Percentiles rank a stretch among this genome's conserved stretches.
These are phyloP conservation scores for Eucalyptus albens DNA, from an alignment of 345 rosid genomes.

Conservation along the genomic window DNA sequence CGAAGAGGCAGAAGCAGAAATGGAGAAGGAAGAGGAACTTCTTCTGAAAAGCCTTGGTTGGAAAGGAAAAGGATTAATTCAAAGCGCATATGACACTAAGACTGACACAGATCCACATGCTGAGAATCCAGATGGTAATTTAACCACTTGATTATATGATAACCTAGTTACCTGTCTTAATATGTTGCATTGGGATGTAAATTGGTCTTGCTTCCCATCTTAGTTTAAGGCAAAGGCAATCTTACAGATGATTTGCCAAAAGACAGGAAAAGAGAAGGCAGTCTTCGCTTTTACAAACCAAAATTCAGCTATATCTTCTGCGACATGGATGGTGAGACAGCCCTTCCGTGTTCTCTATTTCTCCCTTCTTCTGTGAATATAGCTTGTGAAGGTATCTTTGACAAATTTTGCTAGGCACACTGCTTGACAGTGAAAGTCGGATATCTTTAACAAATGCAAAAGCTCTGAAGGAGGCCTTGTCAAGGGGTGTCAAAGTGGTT, in stretches of 20 bases:
- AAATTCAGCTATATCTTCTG: slow-evolving; percentile 94
- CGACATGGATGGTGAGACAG: slow-evolving; percentile 88
- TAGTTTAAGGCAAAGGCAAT: slow-evolving; percentile 3
- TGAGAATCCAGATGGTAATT: slow-evolving; percentile 54
- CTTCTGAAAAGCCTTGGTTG: slow-evolving; percentile 78
- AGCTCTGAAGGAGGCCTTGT: slow-evolving; percentile 77
- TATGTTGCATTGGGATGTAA: not conserved
- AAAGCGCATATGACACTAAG: slow-evolving; percentile 59
- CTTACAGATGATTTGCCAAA: slow-evolving; percentile 35
- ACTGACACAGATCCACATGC: slow-evolving; percentile 8
- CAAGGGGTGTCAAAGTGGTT: slow-evolving; percentile 85
- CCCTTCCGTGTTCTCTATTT: not conserved
- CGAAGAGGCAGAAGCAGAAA: slow-evolving; percentile 89
- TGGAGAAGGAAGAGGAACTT: slow-evolving; percentile 81
- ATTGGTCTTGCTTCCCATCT: not conserved
- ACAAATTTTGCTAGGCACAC: slow-evolving; percentile 39
- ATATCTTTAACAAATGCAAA: slow-evolving; percentile 51
- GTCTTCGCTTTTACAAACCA: slow-evolving; percentile 77
- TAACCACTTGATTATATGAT: not conserved
- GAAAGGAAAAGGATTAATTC: slow-evolving; percentile 93
- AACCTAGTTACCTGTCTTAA: not conserved
- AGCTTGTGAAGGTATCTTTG: not conserved
- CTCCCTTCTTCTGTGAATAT: not conserved
- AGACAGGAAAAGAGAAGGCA: slow-evolving; percentile 91
- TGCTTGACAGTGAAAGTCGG: slow-evolving; percentile 74